Evolutionary conservation across 2,329 filamentous ascomycete species (phyloP).

Genomic region (Akanthomyces uredinophilus): DNA sequence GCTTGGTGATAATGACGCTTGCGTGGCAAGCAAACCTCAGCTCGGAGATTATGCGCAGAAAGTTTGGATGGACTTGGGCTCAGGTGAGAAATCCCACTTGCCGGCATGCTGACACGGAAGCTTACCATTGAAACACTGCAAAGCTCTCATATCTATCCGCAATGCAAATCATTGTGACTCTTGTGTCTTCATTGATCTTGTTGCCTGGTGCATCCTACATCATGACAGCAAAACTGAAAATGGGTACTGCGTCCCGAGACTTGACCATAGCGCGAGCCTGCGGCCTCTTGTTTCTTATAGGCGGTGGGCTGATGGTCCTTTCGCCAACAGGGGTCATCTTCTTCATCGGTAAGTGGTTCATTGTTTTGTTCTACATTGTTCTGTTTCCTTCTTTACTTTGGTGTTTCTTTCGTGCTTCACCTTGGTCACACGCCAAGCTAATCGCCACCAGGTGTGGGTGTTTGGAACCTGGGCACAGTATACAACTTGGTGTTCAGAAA

Average conservation of each 20-base stretch:
- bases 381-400: too few relatives aligned
- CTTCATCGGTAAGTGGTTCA: too few relatives aligned
- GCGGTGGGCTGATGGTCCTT: too few relatives aligned
- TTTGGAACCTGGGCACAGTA: background rate
- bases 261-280: background rate
- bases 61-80: constrained; percentile 7
- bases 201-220: background rate
- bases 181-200: background rate
- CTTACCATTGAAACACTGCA: background rate
- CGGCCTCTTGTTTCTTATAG: background rate
- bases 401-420: too few relatives aligned
- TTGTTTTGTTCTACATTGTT: too few relatives aligned
- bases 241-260: background rate
- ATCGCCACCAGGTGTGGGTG: background rate
- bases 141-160: background rate
- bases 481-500: background rate
- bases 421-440: background rate
- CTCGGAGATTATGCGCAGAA: constrained; percentile 1
- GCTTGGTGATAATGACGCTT: background rate
- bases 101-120: background rate
- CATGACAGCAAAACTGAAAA: background rate
- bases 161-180: background rate
- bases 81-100: background rate
- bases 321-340: too few relatives aligned
- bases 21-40: background rate